These are phyloP conservation scores for Saccharomyces jurei DNA, from an alignment of 805 yeast genomes.

Conservation along the genomic window DNA sequence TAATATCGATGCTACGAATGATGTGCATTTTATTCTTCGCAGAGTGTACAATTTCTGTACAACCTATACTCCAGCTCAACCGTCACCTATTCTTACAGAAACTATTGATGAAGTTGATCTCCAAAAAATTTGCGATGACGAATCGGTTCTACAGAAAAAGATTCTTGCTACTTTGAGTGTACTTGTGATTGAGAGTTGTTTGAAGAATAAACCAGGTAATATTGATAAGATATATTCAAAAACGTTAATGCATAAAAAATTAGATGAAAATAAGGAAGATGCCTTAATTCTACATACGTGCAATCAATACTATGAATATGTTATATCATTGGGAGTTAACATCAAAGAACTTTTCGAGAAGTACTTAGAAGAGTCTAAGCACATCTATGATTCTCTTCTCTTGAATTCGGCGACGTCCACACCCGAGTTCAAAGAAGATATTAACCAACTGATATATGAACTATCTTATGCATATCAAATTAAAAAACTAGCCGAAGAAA, in stretches of 20 bases:
- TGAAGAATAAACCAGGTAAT: constrained; percentile 23
- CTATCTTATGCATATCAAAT: constrained; percentile 32
- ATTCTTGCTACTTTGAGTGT: constrained; percentile 55
- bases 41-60: constrained; percentile 55
- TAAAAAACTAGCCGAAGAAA: constrained; percentile 23
- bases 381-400: constrained; percentile 32
- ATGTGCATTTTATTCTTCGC: constrained; percentile 40
- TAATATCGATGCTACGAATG: constrained; percentile 31
- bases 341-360: constrained; percentile 34
- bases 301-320: constrained; percentile 38
- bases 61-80: constrained; percentile 42
- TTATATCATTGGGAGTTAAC: constrained; percentile 57
- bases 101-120: constrained; percentile 28
- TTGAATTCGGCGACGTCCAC: not conserved
- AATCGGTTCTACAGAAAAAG: constrained; percentile 52
- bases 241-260: constrained; percentile 13
- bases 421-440: constrained; percentile 21
- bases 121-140: constrained; percentile 42
- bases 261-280: constrained; percentile 14
- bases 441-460: constrained; percentile 32
- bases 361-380: constrained; percentile 32
- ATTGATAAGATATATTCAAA: constrained; percentile 22
- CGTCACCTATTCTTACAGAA: constrained; percentile 30
- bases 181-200: constrained; percentile 37
- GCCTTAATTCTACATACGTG: constrained; percentile 21